Conservation (phyloP, 2,329 filamentous ascomycete species). For the Myotisia sp. region DNA sequence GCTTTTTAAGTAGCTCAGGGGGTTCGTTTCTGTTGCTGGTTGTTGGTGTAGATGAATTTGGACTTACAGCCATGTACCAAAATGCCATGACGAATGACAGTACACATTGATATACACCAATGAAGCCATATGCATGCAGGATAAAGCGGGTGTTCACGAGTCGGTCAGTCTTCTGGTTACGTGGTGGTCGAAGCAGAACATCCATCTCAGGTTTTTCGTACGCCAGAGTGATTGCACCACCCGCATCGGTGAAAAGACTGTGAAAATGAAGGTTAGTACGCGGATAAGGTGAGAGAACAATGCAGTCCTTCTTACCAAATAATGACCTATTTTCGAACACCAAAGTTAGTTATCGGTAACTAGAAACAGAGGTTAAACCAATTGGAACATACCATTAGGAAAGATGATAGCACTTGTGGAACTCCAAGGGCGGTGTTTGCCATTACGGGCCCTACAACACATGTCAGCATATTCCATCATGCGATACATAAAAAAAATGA, state of each 20-base stretch:
- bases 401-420: slow-evolving; percentile 58
- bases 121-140: slow-evolving; percentile 56
- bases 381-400: slow-evolving; percentile 43
- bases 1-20: no score
- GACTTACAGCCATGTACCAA: slow-evolving; percentile 41
- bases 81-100: slow-evolving; percentile 51
- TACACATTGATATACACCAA: slow-evolving; percentile 50
- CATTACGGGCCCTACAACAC: slow-evolving; percentile 48
- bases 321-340: slow-evolving; percentile 33
- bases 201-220: slow-evolving; percentile 67
- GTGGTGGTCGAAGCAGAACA: slow-evolving; percentile 53
- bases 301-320: slow-evolving; percentile 35
- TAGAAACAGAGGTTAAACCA: neutral
- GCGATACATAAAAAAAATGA: neutral
- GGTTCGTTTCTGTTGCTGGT: no score
- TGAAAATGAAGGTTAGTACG: slow-evolving; percentile 14
- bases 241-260: slow-evolving; percentile 59
- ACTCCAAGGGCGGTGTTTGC: slow-evolving; percentile 58
- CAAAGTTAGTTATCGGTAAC: slow-evolving; percentile 1
- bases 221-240: slow-evolving; percentile 56
- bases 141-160: slow-evolving; percentile 62
- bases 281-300: neutral
- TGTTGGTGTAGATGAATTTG: neutral
- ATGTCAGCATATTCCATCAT: neutral
- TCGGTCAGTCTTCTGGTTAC: slow-evolving; percentile 53